Evolutionary conservation across 2,329 filamentous ascomycete species (phyloP), one percentile per base, ranked within the genome.

Genomic region (Didymella keratinophila): DNA sequence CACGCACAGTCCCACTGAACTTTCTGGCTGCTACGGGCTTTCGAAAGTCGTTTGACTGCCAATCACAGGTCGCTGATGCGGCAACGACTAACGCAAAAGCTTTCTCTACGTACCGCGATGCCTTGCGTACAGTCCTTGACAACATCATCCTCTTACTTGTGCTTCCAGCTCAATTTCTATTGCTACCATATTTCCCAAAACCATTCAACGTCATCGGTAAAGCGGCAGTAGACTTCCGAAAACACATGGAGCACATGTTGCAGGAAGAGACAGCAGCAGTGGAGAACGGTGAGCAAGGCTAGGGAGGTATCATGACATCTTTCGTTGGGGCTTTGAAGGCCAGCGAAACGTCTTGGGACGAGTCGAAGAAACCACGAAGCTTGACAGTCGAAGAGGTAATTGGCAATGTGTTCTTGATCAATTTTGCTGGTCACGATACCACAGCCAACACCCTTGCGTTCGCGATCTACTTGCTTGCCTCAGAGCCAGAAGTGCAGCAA

Each of bases 371-470:
- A 39, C 4, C 21, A 20, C 52, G 53, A 34, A 64, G 62, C 4
- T 50, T 63, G 2, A 60, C 58, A 1, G 43, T 59, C 11, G 55
- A 60, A 1, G 64, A 66, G 23, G 60, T 63, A 0, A 56, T 61
- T 30, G 81, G 82, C 14, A 84, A 84, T 44, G 69, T 83, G 45
- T 82, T 82, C 50, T 71, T 80, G 1, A 77, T 83, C 60, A 83
- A 80, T 46, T 74, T 84, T 48, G 82, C 83, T 0, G 83, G 83
- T 0, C 81, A 84, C 56, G 82, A 85, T 56, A 84, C 82, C 0
- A 82, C 81, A 0, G 80, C 82, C 0, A 78, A 81, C 27, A 78
- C 78, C 0, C n/a, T 45, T 16, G 43, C 27, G 3, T 45, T 28
- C 14, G 43, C 43, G 1, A 20, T 36, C 20, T 47, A 36, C 12